These are phyloP conservation scores for Zhuliangozyma parablackwelliae DNA, from an alignment of 1,139 yeast genomes.

Conservation along the genomic window DNA sequence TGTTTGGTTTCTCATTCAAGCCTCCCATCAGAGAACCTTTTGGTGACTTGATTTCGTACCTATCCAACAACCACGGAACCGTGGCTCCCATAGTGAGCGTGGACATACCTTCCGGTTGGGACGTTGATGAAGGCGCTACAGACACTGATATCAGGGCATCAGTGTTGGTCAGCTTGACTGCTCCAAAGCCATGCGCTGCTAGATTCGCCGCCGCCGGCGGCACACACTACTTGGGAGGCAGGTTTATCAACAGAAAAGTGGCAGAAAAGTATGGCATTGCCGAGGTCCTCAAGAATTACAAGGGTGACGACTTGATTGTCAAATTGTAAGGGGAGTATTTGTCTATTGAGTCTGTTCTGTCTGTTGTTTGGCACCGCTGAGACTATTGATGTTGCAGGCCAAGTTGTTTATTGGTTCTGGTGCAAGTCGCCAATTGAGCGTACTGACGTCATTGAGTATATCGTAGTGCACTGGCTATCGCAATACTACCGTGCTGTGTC, in stretches of 20 bases:
- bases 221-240: slow-evolving; percentile 82
- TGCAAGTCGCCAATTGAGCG: too few relatives aligned
- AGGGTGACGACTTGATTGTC: slow-evolving; percentile 36
- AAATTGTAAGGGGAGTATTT: slow-evolving; percentile 16
- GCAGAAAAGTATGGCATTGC: slow-evolving; percentile 73
- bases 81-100: slow-evolving; percentile 68
- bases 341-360: too few relatives aligned
- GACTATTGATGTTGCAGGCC: too few relatives aligned
- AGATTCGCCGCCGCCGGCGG: slow-evolving; percentile 29
- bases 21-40: slow-evolving; percentile 88
- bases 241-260: slow-evolving; percentile 64
- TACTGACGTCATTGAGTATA: too few relatives aligned
- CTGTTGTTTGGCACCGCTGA: too few relatives aligned
- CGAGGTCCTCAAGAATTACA: slow-evolving; percentile 27
- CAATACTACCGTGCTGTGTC: too few relatives aligned
- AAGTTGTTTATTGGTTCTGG: too few relatives aligned
- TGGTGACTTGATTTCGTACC: slow-evolving; percentile 47
- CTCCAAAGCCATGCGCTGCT: slow-evolving; percentile 84
- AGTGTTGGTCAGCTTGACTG: slow-evolving; percentile 77
- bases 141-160: slow-evolving; percentile 49
- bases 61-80: slow-evolving; percentile 29
- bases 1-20: slow-evolving; percentile 89
- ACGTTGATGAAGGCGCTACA: slow-evolving; percentile 80
- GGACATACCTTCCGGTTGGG: slow-evolving; percentile 97
- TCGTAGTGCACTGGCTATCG: too few relatives aligned